These are phyloP conservation scores for Mortierella claussenii DNA, from an alignment of 192 early-diverging fungal species.

Conservation along the genomic window DNA sequence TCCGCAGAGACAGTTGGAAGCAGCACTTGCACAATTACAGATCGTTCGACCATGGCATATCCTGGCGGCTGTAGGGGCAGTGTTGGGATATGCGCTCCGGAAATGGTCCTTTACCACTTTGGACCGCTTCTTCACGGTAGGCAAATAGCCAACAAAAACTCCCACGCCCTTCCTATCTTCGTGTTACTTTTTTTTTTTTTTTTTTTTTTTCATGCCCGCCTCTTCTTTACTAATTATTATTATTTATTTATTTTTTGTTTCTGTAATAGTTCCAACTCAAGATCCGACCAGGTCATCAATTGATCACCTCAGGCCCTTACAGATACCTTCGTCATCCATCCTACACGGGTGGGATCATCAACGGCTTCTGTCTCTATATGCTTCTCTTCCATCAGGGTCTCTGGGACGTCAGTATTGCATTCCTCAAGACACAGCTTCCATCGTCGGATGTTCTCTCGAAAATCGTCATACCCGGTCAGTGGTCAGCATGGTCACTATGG, in stretches of 20 bases:
- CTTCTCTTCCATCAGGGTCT: slow-evolving; percentile 16
- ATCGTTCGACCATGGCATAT: slow-evolving; percentile 17
- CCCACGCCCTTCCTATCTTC: no score
- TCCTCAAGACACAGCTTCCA: background rate
- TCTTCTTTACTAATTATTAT: no score
- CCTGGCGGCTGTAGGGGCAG: background rate
- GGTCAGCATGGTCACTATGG: no score
- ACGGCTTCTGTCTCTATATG: background rate
- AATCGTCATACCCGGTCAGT: background rate
- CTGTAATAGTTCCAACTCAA: slow-evolving; percentile 27
- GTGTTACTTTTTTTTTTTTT: no score
- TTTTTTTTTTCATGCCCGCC: no score
- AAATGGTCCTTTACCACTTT: slow-evolving; percentile 39
- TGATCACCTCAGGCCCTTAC: slow-evolving; percentile 21
- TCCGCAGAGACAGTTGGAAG: no score
- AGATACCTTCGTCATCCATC: slow-evolving; percentile 33
- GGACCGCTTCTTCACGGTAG: slow-evolving; percentile 33
- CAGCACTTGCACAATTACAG: background rate
- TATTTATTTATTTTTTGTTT: no score
- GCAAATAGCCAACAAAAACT: no score
- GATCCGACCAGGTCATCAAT: slow-evolving; percentile 20
- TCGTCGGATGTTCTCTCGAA: background rate
- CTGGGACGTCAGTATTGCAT: background rate
- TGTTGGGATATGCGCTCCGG: slow-evolving; percentile 4
- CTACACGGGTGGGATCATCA: slow-evolving; percentile 21